These are phyloP conservation scores for Abrus pulchellus DNA, from an alignment of 306 rosid species.

Conservation along the genomic window DNA sequence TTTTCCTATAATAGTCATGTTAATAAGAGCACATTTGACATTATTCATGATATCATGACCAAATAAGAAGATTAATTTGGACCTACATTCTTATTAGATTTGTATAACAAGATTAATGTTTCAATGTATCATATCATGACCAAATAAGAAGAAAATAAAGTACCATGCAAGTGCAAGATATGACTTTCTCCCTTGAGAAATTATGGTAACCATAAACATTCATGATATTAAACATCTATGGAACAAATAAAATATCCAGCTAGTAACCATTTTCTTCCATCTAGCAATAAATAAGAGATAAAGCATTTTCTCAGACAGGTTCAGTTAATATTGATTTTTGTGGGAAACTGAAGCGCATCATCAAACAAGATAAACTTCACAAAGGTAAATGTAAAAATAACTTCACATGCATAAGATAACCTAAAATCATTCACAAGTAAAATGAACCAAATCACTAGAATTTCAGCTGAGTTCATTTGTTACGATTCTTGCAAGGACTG, in stretches of 20 bases:
- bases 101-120: constrained; percentile 2
- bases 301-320: background rate
- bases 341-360: background rate
- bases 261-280: background rate
- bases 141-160: background rate
- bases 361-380: background rate
- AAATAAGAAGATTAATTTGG: background rate
- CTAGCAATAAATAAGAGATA: background rate
- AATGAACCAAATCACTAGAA: background rate
- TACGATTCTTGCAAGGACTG: too few relatives aligned
- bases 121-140: background rate
- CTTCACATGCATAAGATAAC: background rate
- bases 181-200: background rate
- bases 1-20: background rate
- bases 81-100: background rate
- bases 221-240: background rate
- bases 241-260: background rate
- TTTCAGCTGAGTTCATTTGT: background rate
- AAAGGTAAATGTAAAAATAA: background rate
- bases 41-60: background rate
- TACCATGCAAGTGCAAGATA: background rate
- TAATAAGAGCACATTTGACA: background rate
- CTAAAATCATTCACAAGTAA: background rate
- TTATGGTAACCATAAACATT: background rate
- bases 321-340: background rate